phyloP scores from a whole-genome alignment of 2,329 filamentous ascomycete genomes.

The Lojkania enalia region DNA sequence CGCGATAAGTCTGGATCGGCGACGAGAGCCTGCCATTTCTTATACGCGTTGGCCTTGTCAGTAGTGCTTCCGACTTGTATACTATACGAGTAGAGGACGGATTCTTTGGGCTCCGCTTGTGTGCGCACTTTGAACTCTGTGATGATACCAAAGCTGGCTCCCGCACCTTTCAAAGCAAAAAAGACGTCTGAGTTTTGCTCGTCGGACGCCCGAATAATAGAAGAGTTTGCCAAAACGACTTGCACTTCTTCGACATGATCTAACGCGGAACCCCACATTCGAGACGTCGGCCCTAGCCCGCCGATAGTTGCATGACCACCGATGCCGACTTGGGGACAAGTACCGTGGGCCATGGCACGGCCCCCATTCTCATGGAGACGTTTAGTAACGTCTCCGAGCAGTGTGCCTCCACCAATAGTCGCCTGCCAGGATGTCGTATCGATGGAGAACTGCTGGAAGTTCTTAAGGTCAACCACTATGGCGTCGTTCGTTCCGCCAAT shows the following conservation, averaged over 20 bases:
- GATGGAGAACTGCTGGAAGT: slow-evolving; percentile 52
- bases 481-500: slow-evolving; percentile 53
- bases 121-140: slow-evolving; percentile 46
- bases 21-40: slow-evolving; percentile 41
- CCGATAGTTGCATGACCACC: slow-evolving; percentile 45
- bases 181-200: slow-evolving; percentile 46
- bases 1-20: slow-evolving; percentile 35
- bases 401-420: slow-evolving; percentile 54
- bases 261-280: slow-evolving; percentile 39
- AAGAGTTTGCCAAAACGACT: slow-evolving; percentile 47
- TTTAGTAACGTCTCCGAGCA: slow-evolving; percentile 48
- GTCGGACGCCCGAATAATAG: slow-evolving; percentile 44
- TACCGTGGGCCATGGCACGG: slow-evolving; percentile 54
- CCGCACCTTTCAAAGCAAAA: slow-evolving; percentile 49
- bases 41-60: slow-evolving; percentile 36
- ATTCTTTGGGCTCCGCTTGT: slow-evolving; percentile 35
- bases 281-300: slow-evolving; percentile 37
- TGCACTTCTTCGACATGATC: slow-evolving; percentile 42
- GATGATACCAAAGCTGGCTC: slow-evolving; percentile 48
- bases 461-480: slow-evolving; percentile 55
- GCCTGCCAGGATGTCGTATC: slow-evolving; percentile 50
- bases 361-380: slow-evolving; percentile 40
- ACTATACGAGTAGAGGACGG: slow-evolving; percentile 40
- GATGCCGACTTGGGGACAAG: slow-evolving; percentile 42
- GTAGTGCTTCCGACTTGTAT: slow-evolving; percentile 27